A percentile compares a stretch with the other conserved stretches of the same genome.
phyloP scores from a whole-genome alignment of 2,329 filamentous ascomycete species.

The Podosphaera leucotricha region DNA sequence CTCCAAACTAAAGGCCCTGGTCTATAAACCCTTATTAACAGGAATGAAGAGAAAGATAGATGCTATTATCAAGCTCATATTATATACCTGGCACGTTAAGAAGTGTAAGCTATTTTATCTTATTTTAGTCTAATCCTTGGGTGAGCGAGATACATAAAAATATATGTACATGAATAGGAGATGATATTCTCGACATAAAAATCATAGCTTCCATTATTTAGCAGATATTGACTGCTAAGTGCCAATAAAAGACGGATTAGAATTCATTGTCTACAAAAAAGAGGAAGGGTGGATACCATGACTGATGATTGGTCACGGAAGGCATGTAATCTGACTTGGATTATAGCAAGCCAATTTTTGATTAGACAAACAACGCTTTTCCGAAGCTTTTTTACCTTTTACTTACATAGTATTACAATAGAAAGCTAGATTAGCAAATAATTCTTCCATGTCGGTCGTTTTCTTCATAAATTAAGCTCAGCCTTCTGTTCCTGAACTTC shows the following conservation, averaged over 20 bases:
- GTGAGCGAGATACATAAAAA: too few relatives aligned
- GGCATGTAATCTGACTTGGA: background rate
- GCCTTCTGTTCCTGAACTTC: slow-evolving; percentile 47
- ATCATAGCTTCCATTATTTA: too few relatives aligned
- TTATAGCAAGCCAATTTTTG: background rate
- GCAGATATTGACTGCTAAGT: too few relatives aligned
- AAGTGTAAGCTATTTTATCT: too few relatives aligned
- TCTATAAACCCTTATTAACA: too few relatives aligned
- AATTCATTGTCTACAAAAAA: background rate
- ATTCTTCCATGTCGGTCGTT: background rate
- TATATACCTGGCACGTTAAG: too few relatives aligned
- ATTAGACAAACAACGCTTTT: background rate
- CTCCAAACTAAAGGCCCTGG: too few relatives aligned
- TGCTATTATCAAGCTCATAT: too few relatives aligned
- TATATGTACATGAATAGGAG: too few relatives aligned
- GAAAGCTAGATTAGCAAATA: background rate
- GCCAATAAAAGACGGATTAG: background rate
- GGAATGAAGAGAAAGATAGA: too few relatives aligned
- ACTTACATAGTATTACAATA: background rate
- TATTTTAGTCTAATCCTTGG: too few relatives aligned
- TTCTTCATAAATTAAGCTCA: slow-evolving; percentile 2
- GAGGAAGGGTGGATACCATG: background rate
- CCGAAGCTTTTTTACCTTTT: background rate
- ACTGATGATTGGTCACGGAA: background rate
- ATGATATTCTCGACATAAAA: too few relatives aligned